phyloP scores from a whole-genome alignment of 768 basidiomycete genomes.

The Trametes cingulata region DNA sequence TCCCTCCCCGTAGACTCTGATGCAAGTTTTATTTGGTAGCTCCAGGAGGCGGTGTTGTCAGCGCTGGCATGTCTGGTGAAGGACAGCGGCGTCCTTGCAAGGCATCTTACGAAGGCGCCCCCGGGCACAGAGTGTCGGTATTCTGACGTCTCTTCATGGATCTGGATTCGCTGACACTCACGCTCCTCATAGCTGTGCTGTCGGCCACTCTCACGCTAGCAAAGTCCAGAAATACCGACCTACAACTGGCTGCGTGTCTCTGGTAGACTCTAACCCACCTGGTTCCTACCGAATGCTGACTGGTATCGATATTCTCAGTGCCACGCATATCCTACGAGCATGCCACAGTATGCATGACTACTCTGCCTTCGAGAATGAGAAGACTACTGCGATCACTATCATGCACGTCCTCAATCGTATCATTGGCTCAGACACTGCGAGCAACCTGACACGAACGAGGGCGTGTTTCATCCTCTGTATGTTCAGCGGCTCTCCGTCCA shows the following conservation, averaged over 20 bases:
- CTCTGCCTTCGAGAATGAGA: slow-evolving; percentile 37
- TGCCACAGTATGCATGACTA: slow-evolving; percentile 34
- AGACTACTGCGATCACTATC: slow-evolving; percentile 55
- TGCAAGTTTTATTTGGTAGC: slow-evolving; percentile 37
- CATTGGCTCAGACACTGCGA: slow-evolving; percentile 45
- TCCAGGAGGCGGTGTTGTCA: slow-evolving; percentile 63
- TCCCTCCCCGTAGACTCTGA: not conserved
- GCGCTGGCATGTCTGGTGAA: slow-evolving; percentile 68
- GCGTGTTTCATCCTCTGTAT: slow-evolving; percentile 78
- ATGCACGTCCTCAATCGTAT: slow-evolving; percentile 70
- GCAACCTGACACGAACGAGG: slow-evolving; percentile 50
- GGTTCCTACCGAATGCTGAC: not conserved
- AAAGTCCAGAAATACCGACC: slow-evolving; percentile 58
- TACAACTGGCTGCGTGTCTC: slow-evolving; percentile 69
- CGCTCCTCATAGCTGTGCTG: slow-evolving; percentile 37
- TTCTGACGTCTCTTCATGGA: slow-evolving; percentile 11
- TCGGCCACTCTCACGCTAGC: slow-evolving; percentile 49
- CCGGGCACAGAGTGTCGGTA: slow-evolving; percentile 42
- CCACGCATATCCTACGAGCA: slow-evolving; percentile 63
- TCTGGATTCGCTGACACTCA: slow-evolving; percentile 2
- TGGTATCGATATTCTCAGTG: slow-evolving; percentile 38
- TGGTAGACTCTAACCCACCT: slow-evolving; percentile 46
- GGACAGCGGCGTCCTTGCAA: slow-evolving; percentile 59
- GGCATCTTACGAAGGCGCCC: slow-evolving; percentile 44
- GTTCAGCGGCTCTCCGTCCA: slow-evolving; percentile 27